Evolutionary conservation across 352 stramenopile species (phyloP).

Genomic region (Globisporangium carolinianum): DNA sequence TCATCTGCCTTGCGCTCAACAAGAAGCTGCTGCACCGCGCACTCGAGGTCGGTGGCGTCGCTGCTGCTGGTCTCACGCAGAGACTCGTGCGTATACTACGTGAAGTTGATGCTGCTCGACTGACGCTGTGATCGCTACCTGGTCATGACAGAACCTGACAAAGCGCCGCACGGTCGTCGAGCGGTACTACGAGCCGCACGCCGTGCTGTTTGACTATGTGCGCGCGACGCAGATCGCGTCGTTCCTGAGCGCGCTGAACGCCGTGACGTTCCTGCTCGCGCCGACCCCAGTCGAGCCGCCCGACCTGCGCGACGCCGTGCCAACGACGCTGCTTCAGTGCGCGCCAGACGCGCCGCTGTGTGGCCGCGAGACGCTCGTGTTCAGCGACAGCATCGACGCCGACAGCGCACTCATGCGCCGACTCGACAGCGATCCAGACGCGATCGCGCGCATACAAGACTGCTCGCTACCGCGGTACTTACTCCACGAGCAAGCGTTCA

Average conservation of each 20-base stretch:
- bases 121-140: conserved; percentile 1
- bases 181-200: conserved; percentile 51
- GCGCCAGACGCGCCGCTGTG: conserved; percentile 33
- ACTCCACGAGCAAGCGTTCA: conserved; percentile 23
- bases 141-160: conserved; percentile 38
- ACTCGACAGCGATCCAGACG: conserved; percentile 27
- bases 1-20: conserved; percentile 65
- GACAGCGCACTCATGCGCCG: conserved; percentile 23
- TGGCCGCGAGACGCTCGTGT: conserved; percentile 15
- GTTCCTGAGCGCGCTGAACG: conserved; percentile 65
- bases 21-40: conserved; percentile 68
- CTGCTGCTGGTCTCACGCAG: not conserved
- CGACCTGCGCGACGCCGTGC: conserved; percentile 10
- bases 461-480: conserved; percentile 50
- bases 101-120: not conserved
- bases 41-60: conserved; percentile 26
- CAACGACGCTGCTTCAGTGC: conserved; percentile 46
- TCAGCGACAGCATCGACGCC: conserved; percentile 6
- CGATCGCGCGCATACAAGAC: conserved; percentile 40
- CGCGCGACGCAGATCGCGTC: conserved; percentile 41
- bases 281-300: conserved; percentile 15
- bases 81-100: not conserved
- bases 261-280: conserved; percentile 49
- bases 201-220: conserved; percentile 62
- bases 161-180: conserved; percentile 58